phyloP scores from a whole-genome alignment of 345 rosid species.

The Noccaea caerulescens region DNA sequence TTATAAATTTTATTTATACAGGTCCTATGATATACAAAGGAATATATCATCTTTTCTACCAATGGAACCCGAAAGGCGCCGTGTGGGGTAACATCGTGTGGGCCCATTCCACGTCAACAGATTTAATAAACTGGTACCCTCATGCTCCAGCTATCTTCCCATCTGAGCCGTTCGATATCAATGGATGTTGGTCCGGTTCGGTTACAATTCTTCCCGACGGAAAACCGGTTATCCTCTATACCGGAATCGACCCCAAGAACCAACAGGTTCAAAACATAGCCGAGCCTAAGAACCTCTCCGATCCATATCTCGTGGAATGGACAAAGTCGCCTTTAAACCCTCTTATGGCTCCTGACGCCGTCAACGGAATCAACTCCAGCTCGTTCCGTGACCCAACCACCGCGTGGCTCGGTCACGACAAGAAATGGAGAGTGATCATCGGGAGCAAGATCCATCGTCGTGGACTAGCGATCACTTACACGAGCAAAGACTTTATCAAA shows the following conservation, averaged over 20 bases:
- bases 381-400: constrained; percentile 88
- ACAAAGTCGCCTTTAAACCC: constrained; percentile 63
- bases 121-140: constrained; percentile 70
- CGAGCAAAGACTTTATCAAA: constrained; percentile 58
- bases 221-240: constrained; percentile 67
- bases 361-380: constrained; percentile 52
- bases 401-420: constrained; percentile 68
- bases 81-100: constrained; percentile 79
- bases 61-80: constrained; percentile 71
- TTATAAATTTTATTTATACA: constrained; percentile 28
- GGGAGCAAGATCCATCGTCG: constrained; percentile 54
- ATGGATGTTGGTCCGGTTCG: constrained; percentile 83
- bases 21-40: constrained; percentile 78
- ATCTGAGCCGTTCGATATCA: constrained; percentile 56
- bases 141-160: constrained; percentile 62
- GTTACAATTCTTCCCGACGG: constrained; percentile 56
- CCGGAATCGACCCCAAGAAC: constrained; percentile 54
- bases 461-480: constrained; percentile 60
- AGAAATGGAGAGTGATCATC: constrained; percentile 58
- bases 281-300: constrained; percentile 58
- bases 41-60: constrained; percentile 74
- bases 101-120: constrained; percentile 84
- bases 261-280: constrained; percentile 68
- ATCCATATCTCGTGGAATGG: constrained; percentile 73
- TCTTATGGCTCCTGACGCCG: constrained; percentile 50